Evolutionary conservation across 257 asterid species (phyloP), one percentile per base, ranked within the genome.

Genomic region (Eustoma russellianum): DNA sequence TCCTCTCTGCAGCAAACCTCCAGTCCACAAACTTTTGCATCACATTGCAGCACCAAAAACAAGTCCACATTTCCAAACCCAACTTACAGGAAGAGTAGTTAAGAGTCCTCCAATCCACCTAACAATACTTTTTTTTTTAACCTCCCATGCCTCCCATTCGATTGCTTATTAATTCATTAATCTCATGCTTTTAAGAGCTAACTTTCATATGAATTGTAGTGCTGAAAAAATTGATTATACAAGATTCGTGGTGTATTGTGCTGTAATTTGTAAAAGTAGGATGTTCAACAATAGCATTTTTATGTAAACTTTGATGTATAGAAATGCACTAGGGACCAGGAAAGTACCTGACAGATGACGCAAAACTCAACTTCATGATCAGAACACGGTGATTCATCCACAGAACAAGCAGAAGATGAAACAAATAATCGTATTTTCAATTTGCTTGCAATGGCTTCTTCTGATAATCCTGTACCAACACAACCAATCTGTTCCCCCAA

Each of bases 401-500:
- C 68, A 61, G 68, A 66, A 62, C 66, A 18, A 66, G 52, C 45
- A 58, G 74, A 55, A 0, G 69, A 57, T 3, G 76, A 70, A 24
- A 24, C 30, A 71, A 87, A 87, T 47, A 53, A 67, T 73, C 74
- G 71, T n/a, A 72, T 62, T 76, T 75, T 86, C 80, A 86, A 62
- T 63, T 73, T 68, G 61, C 61, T 68, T 11, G 35, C 59, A 49
- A 81, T 66, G 48, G 65, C 66, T 53, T 77, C 85, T 65, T 73
- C 86, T 0, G 93, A 58, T 56, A 90, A 61, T 52, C 96, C 96
- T 34, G 90, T 77, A 55, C 75, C 77, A 43, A 83, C 96, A 50
- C 74, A 68, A 47, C 98, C 98, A 48, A 86, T 89, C 67, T 70
- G 95, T 67, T 83, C 95, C 62, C 77, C 96, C 71, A 83, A 61